Conservation (phyloP, 331 rosid genomes). For the Cucumis variabilis region DNA sequence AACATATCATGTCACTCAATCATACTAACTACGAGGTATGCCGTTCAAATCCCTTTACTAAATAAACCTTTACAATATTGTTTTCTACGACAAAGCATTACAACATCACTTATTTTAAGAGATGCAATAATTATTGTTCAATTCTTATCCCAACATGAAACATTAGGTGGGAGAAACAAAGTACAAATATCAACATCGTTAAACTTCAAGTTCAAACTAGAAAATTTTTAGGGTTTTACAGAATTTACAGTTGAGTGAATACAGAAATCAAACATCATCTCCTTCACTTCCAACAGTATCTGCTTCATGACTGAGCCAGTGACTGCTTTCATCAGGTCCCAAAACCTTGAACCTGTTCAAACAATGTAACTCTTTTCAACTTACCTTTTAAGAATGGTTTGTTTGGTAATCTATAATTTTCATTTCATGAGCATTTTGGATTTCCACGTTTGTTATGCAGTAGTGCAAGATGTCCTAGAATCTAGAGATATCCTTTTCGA, state of each 20-base stretch:
- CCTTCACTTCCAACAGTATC: constrained; percentile 17
- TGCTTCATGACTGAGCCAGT: constrained; percentile 1
- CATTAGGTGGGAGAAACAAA: not conserved
- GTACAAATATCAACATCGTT: not conserved
- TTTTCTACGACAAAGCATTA: not conserved
- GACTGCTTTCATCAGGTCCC: constrained; percentile 12
- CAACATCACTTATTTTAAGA: not conserved
- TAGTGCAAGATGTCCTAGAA: too few species aligned
- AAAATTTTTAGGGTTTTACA: not conserved
- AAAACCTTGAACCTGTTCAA: constrained; percentile 20
- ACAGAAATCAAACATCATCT: not conserved
- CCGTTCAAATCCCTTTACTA: too few species aligned
- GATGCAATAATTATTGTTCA: not conserved
- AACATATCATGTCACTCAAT: too few species aligned
- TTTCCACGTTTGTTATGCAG: not conserved
- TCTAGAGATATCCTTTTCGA: not conserved
- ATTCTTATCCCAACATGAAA: not conserved
- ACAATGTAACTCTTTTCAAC: not conserved
- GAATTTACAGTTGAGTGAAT: not conserved
- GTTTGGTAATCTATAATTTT: not conserved
- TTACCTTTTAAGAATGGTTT: not conserved
- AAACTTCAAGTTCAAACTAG: not conserved
- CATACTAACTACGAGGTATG: too few species aligned
- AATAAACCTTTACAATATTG: not conserved
- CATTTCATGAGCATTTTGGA: not conserved